Evolutionary conservation across 176 grass and related monocot species (phyloP), one percentile per base, ranked within the genome.

Genomic region (Echinochloa phyllopogon): DNA sequence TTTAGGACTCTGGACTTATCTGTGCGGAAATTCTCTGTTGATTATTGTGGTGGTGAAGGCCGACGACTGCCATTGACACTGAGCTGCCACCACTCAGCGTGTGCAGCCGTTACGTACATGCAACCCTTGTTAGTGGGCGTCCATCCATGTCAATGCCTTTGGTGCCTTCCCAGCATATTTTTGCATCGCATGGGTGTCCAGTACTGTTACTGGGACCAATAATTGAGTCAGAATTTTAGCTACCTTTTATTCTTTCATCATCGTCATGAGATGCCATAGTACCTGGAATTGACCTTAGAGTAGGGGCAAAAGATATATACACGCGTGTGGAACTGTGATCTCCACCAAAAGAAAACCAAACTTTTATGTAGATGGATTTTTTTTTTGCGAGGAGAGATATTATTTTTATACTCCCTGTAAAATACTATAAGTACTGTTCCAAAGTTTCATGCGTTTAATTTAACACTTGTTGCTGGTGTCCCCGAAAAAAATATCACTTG

Each of bases 121-220:
- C 58, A 42, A 5, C 5, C 39, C 29, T 33, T 33, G 2, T 15
- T 10, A 45, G 48, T 77, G 83, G 82, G 36, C 13, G 36, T 67
- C 73, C 49, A 84, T 85, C 74, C 83, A 69, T 37, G 73, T 45
- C 50, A 85, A 68, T 33, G 25, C 49, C 29, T 58, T 57, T 36
- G 62, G 39, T 23, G 48, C 44, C 16, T 50, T 65, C 20, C 18
- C 63, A 64, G 82, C 62, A 44, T 68, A 85, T 57, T 77, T 85
- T 84, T 75, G 57, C 48, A 17, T 37, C 61, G 80, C 40, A 47
- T 60, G 5, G 66, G 52, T 82, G 60, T 55, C 21, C 49, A 8
- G 24, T 41, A 68, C 61, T 85, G 39, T 74, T 77, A n/a, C 18
- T 59, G 62, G 48, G 44, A 8, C 83, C 74, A 85, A 85, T 85